Evolutionary conservation across 441 rosid species (phyloP), one percentile per base, ranked within the genome.

Genomic region (Omphalea diandra): DNA sequence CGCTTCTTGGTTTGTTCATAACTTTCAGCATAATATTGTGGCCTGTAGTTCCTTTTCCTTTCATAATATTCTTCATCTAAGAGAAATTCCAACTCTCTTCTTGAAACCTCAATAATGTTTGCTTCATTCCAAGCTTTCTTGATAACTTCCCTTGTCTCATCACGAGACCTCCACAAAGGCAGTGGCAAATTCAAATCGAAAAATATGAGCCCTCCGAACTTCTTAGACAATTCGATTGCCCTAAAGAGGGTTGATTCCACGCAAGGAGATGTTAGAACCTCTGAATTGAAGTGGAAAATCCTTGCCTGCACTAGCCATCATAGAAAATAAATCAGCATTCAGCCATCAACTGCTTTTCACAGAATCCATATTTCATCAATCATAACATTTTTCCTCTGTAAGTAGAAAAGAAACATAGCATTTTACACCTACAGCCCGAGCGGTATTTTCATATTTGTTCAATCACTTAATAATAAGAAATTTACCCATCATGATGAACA

Each of bases 261-360:
- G 5, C 83, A 82, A 27, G 88, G 82, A 49, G 90, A 87, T 4
- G 82, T 82, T 60, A 91, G 75, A 74, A 84, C 93, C 79, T 81
- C 92, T n/a, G 98, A 86, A 78, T 82, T 87, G 80, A 89, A 94
- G 74, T 94, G 95, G 76, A 94, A 83, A 61, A 94, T n/a, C 79
- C 88, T 88, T 14, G 98, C 96, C 97, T 90, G 90, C 85, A 84
- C 73, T 7, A 43, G 29, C 41, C 56, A 69, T 31, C 32, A 11
- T 33, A 43, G 10, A 36, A 32, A 12, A 40, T 20, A 64, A 61
- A 67, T 40, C 43, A 55, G 69, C 54, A 71, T 71, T 53, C 64
- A 76, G 15, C 53, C 65, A 72, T 57, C 59, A 12, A 73, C 56
- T 26, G 38, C 67, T 18, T n/a, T 46, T 40, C 18, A 20, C 10